These are phyloP conservation scores for Dillenia turbinata DNA, from an alignment of 164 flowering plant genomes.

Conservation along the genomic window DNA sequence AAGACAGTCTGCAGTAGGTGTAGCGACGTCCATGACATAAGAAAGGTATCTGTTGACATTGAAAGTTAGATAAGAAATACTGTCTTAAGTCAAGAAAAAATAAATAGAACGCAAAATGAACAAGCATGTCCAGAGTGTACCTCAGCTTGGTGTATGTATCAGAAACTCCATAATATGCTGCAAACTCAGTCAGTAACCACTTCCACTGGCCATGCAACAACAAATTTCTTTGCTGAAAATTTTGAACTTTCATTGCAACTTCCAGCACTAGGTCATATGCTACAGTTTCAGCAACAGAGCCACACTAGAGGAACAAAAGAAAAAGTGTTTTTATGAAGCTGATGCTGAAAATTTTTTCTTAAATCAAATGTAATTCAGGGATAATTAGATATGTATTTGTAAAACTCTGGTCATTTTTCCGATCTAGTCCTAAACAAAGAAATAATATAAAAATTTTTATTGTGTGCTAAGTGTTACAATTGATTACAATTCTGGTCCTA, in stretches of 20 bases:
- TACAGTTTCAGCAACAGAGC: slow-evolving; percentile 94
- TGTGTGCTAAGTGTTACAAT: too few species aligned
- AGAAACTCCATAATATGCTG: slow-evolving; percentile 90
- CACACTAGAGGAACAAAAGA: slow-evolving; percentile 56
- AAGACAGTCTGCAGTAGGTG: slow-evolving; percentile 93
- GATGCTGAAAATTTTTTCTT: too few species aligned
- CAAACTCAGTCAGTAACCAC: slow-evolving; percentile 85
- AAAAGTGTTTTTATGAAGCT: not conserved
- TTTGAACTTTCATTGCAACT: slow-evolving; percentile 83
- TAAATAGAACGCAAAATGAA: not conserved
- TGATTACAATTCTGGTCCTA: too few species aligned
- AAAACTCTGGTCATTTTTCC: too few species aligned
- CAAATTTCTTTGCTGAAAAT: slow-evolving; percentile 77
- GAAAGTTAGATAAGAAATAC: slow-evolving; percentile 8
- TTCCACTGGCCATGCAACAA: slow-evolving; percentile 78
- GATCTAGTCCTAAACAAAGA: too few species aligned
- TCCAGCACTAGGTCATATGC: slow-evolving; percentile 90
- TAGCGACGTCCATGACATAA: slow-evolving; percentile 95
- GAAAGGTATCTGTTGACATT: slow-evolving; percentile 68
- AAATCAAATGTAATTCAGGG: too few species aligned
- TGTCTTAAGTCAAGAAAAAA: slow-evolving; percentile 3
- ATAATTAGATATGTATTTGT: too few species aligned
- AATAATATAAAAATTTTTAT: too few species aligned
- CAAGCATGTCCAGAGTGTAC: slow-evolving; percentile 19
- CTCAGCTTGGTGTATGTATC: slow-evolving; percentile 82